These are phyloP conservation scores for Camelina hispida DNA, from an alignment of 345 rosid species.

Conservation along the genomic window DNA sequence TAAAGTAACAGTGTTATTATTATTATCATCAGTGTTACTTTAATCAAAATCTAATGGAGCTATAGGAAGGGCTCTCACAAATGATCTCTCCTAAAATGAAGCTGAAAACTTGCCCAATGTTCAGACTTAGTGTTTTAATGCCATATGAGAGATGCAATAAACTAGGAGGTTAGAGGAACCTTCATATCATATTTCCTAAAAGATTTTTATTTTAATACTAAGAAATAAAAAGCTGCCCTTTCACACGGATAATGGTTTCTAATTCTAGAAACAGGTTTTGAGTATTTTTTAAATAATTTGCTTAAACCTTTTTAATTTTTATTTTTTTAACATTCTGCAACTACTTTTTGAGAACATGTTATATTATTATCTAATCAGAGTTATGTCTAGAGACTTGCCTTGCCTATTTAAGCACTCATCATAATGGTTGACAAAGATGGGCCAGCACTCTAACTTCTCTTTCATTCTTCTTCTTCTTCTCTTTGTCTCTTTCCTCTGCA, in stretches of 20 bases:
- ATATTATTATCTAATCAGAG: slow-evolving; percentile 31
- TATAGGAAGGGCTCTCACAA: slow-evolving; percentile 37
- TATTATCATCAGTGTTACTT: neutral
- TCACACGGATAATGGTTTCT: slow-evolving; percentile 41
- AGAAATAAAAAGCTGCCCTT: slow-evolving; percentile 38
- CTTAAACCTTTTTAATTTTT: slow-evolving; percentile 18
- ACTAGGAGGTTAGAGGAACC: slow-evolving; percentile 37
- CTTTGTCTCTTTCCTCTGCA: slow-evolving; percentile 48
- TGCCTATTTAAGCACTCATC: slow-evolving; percentile 57
- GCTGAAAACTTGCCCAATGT: slow-evolving; percentile 54
- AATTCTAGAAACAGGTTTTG: slow-evolving; percentile 16
- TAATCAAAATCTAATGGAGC: slow-evolving; percentile 16
- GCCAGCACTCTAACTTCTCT: slow-evolving; percentile 58
- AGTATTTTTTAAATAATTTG: neutral
- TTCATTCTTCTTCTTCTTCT: slow-evolving; percentile 25
- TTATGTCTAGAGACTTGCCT: slow-evolving; percentile 43
- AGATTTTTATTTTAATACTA: neutral
- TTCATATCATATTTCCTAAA: slow-evolving; percentile 28
- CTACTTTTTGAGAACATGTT: slow-evolving; percentile 35
- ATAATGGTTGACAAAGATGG: slow-evolving; percentile 43
- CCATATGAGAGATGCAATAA: slow-evolving; percentile 41
- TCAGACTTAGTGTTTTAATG: slow-evolving; percentile 48
- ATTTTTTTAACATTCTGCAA: slow-evolving; percentile 27
- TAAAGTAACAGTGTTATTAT: too few species aligned
- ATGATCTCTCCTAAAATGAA: slow-evolving; percentile 56